These are phyloP conservation scores for Colletotrichum cereale DNA, from an alignment of 2,329 filamentous ascomycete genomes.

Conservation along the genomic window DNA sequence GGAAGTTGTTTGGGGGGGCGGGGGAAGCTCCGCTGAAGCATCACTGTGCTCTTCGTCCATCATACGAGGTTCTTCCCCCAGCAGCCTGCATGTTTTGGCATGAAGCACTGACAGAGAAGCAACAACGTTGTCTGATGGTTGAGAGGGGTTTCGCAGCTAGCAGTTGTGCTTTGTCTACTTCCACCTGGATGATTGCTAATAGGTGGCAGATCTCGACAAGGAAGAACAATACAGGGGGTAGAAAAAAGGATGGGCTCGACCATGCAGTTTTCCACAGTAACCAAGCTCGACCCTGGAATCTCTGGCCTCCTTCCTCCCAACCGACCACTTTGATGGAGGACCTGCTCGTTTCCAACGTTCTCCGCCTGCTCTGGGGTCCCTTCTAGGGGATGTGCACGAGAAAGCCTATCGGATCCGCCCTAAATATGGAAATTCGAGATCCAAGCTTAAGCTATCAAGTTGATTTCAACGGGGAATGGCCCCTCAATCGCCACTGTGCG, in stretches of 20 bases:
- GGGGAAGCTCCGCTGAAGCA: too few species aligned
- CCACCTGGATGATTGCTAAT: too few species aligned
- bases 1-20: neutral
- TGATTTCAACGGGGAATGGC: neutral
- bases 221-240: neutral
- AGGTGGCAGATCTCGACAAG: neutral
- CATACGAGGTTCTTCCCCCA: neutral
- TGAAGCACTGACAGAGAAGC: neutral
- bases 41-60: neutral
- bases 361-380: neutral
- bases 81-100: neutral
- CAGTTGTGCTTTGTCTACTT: too few species aligned
- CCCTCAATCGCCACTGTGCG: neutral
- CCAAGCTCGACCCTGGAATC: neutral
- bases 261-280: neutral
- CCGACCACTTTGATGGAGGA: too few species aligned
- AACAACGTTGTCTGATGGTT: neutral
- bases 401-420: neutral
- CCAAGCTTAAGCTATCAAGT: neutral
- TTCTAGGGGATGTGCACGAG: neutral
- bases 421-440: neutral
- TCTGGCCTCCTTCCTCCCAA: too few species aligned
- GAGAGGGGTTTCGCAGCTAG: neutral
- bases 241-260: neutral
- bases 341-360: neutral